These are phyloP conservation scores for Plasmodium coatneyi DNA, from an alignment of 169 alveolate species.

Conservation along the genomic window DNA sequence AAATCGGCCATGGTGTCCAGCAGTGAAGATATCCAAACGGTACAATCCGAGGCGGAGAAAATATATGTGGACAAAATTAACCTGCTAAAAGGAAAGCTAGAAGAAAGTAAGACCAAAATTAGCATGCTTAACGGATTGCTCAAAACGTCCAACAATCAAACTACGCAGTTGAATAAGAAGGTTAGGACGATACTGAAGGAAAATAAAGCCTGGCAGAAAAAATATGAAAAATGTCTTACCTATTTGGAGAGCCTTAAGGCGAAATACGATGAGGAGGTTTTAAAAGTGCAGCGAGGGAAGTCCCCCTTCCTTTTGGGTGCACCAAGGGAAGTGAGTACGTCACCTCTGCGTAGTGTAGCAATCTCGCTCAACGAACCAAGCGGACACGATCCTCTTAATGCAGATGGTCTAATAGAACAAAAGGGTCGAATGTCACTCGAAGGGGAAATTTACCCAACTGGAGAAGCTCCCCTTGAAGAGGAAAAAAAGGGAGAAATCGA, in stretches of 20 bases:
- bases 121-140: conserved; percentile 31
- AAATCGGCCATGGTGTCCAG: neutral
- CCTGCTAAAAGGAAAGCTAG: conserved; percentile 39
- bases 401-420: neutral
- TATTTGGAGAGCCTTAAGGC: conserved; percentile 48
- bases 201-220: conserved; percentile 50
- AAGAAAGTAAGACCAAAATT: conserved; percentile 45
- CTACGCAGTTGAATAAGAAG: conserved; percentile 50
- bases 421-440: neutral
- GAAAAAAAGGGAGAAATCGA: neutral
- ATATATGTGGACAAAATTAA: conserved; percentile 48
- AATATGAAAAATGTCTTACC: conserved; percentile 50
- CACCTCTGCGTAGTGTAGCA: neutral
- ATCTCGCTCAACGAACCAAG: neutral
- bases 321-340: neutral
- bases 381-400: neutral
- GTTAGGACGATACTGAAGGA: conserved; percentile 31
- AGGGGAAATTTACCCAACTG: neutral
- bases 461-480: neutral
- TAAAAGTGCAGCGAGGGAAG: neutral
- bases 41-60: conserved; percentile 37
- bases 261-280: conserved; percentile 34
- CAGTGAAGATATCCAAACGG: conserved; percentile 10
- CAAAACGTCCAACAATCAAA: conserved; percentile 64
- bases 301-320: neutral